phyloP scores from a whole-genome alignment of 2,329 filamentous ascomycete genomes.

The Claviceps sorghi region DNA sequence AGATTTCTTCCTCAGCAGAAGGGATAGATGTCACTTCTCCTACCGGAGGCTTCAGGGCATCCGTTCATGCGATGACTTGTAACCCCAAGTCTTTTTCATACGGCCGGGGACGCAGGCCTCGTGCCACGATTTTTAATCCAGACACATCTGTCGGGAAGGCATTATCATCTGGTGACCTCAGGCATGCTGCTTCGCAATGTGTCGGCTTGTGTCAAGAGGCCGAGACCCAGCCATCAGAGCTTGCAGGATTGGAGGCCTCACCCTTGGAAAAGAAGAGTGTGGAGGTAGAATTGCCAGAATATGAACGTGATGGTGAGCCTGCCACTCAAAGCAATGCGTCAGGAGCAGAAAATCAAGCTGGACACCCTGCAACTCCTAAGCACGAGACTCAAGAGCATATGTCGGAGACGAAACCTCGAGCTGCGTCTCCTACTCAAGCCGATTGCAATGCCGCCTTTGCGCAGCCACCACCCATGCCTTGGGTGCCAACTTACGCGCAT shows the following conservation, averaged over 20 bases:
- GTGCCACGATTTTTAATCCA: slow-evolving; percentile 6
- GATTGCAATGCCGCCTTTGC: neutral
- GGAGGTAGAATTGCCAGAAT: slow-evolving; percentile 4
- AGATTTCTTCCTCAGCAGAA: neutral
- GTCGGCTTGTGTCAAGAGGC: neutral
- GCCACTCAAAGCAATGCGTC: neutral
- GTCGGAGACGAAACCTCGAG: neutral
- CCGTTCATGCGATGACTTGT: neutral
- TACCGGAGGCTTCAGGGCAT: neutral
- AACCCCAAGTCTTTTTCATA: slow-evolving; percentile 1
- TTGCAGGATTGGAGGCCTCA: neutral
- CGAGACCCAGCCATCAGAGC: neutral
- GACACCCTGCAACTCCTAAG: neutral
- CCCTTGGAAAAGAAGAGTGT: slow-evolving; percentile 5
- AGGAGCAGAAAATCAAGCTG: neutral
- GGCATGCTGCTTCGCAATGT: neutral
- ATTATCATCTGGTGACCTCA: slow-evolving; percentile 2
- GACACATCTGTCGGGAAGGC: slow-evolving; percentile 1
- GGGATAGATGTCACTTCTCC: neutral
- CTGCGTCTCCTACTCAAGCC: neutral
- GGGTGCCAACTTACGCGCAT: slow-evolving; percentile 8
- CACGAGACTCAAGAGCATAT: neutral
- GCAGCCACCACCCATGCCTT: slow-evolving; percentile 7
- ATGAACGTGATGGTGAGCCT: neutral
- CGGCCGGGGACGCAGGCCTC: slow-evolving; percentile 2